Percentiles rank a stretch among this genome's conserved stretches.
These are phyloP conservation scores for Heliamphora exappendiculata DNA, from an alignment of 148 eudicot genomes.

Conservation along the genomic window DNA sequence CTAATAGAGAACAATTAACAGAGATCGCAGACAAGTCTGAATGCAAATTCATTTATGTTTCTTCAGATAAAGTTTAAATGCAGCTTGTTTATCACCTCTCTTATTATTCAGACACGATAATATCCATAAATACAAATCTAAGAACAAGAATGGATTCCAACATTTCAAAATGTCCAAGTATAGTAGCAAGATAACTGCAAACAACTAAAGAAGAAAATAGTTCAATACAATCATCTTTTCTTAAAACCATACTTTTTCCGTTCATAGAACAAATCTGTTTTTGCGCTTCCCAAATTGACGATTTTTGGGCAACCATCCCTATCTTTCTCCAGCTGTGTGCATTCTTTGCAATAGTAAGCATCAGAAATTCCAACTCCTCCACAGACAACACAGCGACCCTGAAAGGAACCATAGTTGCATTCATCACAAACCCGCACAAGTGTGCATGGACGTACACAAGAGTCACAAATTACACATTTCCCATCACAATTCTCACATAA, in stretches of 20 bases:
- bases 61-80: not conserved
- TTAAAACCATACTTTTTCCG: constrained; percentile 64
- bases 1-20: not conserved
- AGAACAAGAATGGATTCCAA: not conserved
- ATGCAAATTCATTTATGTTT: not conserved
- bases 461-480: constrained; percentile 60
- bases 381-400: constrained; percentile 64
- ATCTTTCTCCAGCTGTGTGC: constrained; percentile 81
- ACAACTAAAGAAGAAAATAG: not conserved
- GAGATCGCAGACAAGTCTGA: not conserved
- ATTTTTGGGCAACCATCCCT: constrained; percentile 74
- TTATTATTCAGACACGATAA: not conserved
- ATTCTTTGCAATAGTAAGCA: constrained; percentile 74
- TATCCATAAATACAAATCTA: not conserved
- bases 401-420: constrained; percentile 64
- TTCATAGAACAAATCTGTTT: constrained; percentile 62
- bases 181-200: not conserved
- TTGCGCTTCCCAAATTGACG: constrained; percentile 69
- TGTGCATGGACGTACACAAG: constrained; percentile 65
- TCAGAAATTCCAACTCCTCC: constrained; percentile 79
- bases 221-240: constrained; percentile 30
- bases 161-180: not conserved
- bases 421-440: constrained; percentile 56
- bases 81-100: not conserved
- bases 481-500: constrained; percentile 62